Base-by-base conservation (phyloP, 495 filamentous ascomycete genomes). In the Penicillium maclennaniae region DNA sequence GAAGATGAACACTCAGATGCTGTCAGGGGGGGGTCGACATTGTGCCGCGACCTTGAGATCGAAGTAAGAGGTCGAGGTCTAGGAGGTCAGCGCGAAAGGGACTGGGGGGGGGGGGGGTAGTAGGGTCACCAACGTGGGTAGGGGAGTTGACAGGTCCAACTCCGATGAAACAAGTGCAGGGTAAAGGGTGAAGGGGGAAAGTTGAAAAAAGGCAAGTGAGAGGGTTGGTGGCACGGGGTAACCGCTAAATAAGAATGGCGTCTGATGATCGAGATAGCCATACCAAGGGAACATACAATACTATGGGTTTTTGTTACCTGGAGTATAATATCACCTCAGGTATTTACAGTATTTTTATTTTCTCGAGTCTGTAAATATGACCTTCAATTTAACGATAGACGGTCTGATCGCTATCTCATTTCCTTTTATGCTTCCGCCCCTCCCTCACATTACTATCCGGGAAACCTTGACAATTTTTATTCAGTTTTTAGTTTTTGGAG, bases 1-100 rank as follows among this genome's bases (percentile, higher is more conserved):
- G 62, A 69, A 69, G 66, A 63, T 60, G 58, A 61, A 65, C 60
- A 61, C 67, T 76, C 65, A 74, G 62, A 56, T 57, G 60, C 46
- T 64, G 37, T 57, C 58, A 68, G 60, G 51, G 47, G 47, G 59
- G 51, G 53, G 60, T 63, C 65, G 72, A 71, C 73, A 76, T 76
- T 58, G 70, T 75, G 73, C 59, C 52, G 49, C 46, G 55, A 67
- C 65, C 61, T 40, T 56, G 52, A 49, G 38, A 54, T 43, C 36
- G 43, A 48, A 55, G 46, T 23, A 23, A 53, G 66, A 59, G 46
- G 59, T 62, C 55, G n/a, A n/a, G n/a, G 12, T 17, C 34, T 26
- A 47, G 51, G 47, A 38, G 54, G 58, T 61, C 41, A 60, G 58
- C 44, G 50, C 31, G 44, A 5, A 38, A 17, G 8, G 38, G 21